Evolutionary conservation across 371 early-diverging fungal genomes (phyloP), one percentile per base, ranked within the genome.

Genomic region (Mucor velutinosus): DNA sequence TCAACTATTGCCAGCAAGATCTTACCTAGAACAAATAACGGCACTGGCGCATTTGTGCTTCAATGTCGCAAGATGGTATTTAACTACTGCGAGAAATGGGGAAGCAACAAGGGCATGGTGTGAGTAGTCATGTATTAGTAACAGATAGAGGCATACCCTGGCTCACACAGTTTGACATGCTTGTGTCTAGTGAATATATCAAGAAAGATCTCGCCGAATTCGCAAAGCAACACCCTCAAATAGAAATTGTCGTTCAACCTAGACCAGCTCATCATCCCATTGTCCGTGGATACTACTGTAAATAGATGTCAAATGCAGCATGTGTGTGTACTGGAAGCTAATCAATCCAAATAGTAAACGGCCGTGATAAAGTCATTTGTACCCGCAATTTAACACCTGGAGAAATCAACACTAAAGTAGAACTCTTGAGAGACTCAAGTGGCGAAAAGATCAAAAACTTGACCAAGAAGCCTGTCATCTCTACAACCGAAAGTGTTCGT

Each of bases 71-170:
- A 89, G 60, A 74, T 94, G 33, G 93, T 93, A 21, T 92, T 94
- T 73, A 87, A 91, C 70, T 94, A 94, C 71, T 94, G 94, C 74
- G 94, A 94, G 76, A 90, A 88, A 58, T 88, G 93, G 75, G 94
- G 93, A 58, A 92, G 92, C 76, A 92, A 90, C 78, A 84, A 86
- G 63, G 91, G 92, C 63, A 91, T 93, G 88, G 81, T 89, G 91
- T 91, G 87, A 82, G 82, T 67, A 19, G 19, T 1, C 29, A 30
- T 23, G 8, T 39, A 51, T 61, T 30, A 5, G 0, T 19, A 10
- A 10, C n/a, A 49, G 0, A 8, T 19, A 7, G 11, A 33, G 11
- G 1, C 14, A 8, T 41, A 41, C 64, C 56, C 39, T 63, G 64
- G 55, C 53, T 62, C 25, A 47, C 25, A 25, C 45, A 53, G 27